phyloP scores from a whole-genome alignment of 2,329 filamentous ascomycete species.

The Xylariales sp. region DNA sequence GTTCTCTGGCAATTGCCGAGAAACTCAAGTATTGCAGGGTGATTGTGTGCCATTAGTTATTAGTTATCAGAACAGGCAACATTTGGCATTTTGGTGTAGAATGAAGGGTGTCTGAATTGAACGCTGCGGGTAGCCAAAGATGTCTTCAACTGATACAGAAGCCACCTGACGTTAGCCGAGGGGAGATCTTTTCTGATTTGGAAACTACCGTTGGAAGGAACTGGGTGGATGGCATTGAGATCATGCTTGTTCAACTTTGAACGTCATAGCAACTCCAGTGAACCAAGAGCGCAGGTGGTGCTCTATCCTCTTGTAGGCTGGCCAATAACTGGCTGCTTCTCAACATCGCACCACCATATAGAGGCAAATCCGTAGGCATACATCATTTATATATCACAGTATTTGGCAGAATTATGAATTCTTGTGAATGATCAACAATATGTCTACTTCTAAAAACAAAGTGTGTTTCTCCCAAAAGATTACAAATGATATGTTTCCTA shows the following conservation, averaged over 20 bases:
- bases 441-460: not conserved
- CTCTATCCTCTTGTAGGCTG: not conserved
- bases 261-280: no score
- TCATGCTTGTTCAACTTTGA: no score
- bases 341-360: not conserved
- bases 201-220: no score
- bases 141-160: not conserved
- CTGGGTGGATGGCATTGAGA: no score
- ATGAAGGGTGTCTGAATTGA: not conserved
- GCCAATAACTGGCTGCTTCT: no score
- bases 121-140: not conserved
- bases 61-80: not conserved
- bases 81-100: no score
- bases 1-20: not conserved
- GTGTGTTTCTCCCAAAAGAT: not conserved
- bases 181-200: no score
- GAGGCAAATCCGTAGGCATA: not conserved
- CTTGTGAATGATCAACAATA: not conserved
- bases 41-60: no score
- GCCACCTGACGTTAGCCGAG: not conserved
- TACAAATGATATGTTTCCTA: not conserved
- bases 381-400: not conserved
- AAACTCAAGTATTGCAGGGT: not conserved
- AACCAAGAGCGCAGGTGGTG: not conserved
- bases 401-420: not conserved